phyloP scores from a whole-genome alignment of 2,329 filamentous ascomycete genomes.

The Chaetothyriales sp. region DNA sequence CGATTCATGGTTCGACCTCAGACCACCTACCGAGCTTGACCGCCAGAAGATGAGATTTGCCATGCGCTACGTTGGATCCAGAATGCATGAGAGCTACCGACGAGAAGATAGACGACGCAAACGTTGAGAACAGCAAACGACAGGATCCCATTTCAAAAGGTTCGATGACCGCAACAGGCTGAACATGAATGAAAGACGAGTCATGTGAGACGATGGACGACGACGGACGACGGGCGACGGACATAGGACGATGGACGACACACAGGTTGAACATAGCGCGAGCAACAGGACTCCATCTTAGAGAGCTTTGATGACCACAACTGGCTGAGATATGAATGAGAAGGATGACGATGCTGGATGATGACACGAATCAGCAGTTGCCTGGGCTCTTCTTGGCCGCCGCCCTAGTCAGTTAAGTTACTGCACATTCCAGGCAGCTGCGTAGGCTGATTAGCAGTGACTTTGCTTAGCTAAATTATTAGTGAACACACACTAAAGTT shows the following conservation, averaged over 20 bases:
- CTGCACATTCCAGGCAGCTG: not conserved
- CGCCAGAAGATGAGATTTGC: conserved; percentile 9
- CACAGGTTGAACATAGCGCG: too few relatives aligned
- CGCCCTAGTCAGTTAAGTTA: too few relatives aligned
- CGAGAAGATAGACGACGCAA: conserved; percentile 16
- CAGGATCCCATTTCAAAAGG: not conserved
- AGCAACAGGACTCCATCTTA: too few relatives aligned
- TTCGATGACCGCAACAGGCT: not conserved
- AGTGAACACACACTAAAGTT: not conserved
- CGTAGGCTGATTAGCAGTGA: not conserved
- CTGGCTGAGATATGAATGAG: not conserved
- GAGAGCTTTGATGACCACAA: too few relatives aligned
- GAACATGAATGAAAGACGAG: not conserved
- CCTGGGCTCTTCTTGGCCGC: not conserved
- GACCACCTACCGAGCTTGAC: conserved; percentile 5
- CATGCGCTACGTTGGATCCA: conserved; percentile 4
- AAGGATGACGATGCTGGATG: not conserved
- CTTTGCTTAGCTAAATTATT: too few relatives aligned
- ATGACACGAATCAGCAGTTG: not conserved
- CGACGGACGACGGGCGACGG: too few relatives aligned
- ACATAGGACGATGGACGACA: too few relatives aligned
- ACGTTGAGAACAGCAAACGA: not conserved
- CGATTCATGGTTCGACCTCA: conserved; percentile 11
- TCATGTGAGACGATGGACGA: too few relatives aligned
- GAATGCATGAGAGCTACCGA: conserved; percentile 28